Evolutionary conservation across 1,284 basidiomycete species (phyloP).

Genomic region (Boletus calvinii): DNA sequence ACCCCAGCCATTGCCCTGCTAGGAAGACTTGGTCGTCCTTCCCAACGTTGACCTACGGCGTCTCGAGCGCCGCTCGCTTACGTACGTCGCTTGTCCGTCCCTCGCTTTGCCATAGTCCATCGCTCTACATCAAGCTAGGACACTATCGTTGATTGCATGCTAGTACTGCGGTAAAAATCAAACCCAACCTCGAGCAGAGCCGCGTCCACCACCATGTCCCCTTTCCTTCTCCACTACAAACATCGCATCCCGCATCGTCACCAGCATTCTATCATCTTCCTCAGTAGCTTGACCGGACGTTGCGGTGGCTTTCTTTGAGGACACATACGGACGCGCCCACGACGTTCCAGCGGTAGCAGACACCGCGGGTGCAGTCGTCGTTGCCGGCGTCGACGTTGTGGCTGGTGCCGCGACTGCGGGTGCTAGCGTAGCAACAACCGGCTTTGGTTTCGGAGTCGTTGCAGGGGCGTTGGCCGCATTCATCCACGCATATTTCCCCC

Average conservation of each 20-base stretch:
- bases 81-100: too few species aligned
- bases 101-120: too few species aligned
- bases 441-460: constrained; percentile 47
- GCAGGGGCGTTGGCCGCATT: constrained; percentile 55
- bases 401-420: constrained; percentile 24
- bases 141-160: too few species aligned
- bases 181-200: constrained; percentile 69
- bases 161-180: constrained; percentile 26
- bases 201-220: constrained; percentile 75
- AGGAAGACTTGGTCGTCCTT: too few species aligned
- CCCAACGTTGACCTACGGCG: too few species aligned
- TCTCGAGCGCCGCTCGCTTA: too few species aligned
- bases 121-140: too few species aligned
- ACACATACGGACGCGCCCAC: constrained; percentile 71
- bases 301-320: constrained; percentile 34
- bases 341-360: constrained; percentile 25
- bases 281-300: constrained; percentile 35
- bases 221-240: constrained; percentile 77
- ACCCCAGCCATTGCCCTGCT: too few species aligned
- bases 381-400: constrained; percentile 38
- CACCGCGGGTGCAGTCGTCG: constrained; percentile 31
- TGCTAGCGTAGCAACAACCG: constrained; percentile 29
- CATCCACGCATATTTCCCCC: constrained; percentile 85
- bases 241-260: constrained; percentile 75
- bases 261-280: constrained; percentile 54